These are phyloP conservation scores for Cupressus sempervirens DNA, from an alignment of 75 land plant genomes.

Conservation along the genomic window DNA sequence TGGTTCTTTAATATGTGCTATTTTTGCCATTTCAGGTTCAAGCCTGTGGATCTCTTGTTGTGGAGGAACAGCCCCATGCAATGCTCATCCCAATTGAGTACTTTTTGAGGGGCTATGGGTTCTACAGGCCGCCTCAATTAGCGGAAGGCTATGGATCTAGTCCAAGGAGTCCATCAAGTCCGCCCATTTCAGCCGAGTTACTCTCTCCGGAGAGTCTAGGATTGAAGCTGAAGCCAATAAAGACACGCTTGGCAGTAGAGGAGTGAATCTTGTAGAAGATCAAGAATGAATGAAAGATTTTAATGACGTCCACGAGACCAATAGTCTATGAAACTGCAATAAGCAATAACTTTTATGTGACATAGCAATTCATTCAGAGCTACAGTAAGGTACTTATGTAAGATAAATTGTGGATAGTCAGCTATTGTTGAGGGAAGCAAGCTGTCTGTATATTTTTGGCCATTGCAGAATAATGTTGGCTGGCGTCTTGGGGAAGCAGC, in stretches of 20 bases:
- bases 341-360: background rate
- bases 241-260: conserved; percentile 27
- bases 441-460: background rate
- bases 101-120: conserved; percentile 75
- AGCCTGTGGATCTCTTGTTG: conserved; percentile 84
- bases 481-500: background rate
- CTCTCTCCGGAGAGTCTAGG: conserved; percentile 77
- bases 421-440: background rate
- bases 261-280: background rate
- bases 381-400: conserved; percentile 1
- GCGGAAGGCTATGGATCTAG: conserved; percentile 30
- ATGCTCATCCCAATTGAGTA: conserved; percentile 85
- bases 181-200: conserved; percentile 54
- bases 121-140: conserved; percentile 30
- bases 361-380: background rate
- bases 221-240: conserved; percentile 67
- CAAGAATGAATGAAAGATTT: too few species aligned
- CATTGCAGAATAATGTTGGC: conserved; percentile 5
- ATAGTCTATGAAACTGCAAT: too few species aligned
- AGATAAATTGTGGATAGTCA: conserved; percentile 1
- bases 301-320: too few species aligned
- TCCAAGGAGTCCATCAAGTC: conserved; percentile 51
- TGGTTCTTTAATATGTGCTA: background rate
- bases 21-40: conserved; percentile 51
- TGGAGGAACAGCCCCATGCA: conserved; percentile 87